Percentiles rank a stretch among this genome's conserved stretches.
Evolutionary conservation across 192 early-diverging fungal species (phyloP).

Genomic region (Backusella liffmaniae): DNA sequence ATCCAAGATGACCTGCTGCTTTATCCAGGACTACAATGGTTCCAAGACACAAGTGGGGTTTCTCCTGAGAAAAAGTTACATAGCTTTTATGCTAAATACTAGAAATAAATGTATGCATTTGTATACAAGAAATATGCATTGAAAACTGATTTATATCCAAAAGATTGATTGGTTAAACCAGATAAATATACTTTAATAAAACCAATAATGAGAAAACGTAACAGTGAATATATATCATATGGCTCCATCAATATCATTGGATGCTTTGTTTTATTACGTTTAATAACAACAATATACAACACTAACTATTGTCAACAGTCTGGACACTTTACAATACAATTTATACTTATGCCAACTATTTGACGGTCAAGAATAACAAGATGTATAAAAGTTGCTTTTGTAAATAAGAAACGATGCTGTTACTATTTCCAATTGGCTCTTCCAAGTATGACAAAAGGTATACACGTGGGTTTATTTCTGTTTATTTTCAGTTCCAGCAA

Average conservation of each 20-base stretch:
- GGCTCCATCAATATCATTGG: not conserved
- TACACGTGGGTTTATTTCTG: not conserved
- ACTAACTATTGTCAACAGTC: no score
- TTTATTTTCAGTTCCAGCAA: not conserved
- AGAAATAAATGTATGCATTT: not conserved
- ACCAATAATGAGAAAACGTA: not conserved
- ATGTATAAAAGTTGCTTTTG: not conserved
- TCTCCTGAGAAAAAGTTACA: no score
- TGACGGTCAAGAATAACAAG: no score
- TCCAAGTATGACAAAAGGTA: not conserved
- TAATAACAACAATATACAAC: no score
- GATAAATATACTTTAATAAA: not conserved
- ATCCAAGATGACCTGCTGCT: no score
- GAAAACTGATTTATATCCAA: not conserved
- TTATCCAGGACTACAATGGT: no score
- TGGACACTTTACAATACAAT: no score
- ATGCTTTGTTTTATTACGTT: not conserved
- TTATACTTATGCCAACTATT: no score
- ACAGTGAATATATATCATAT: not conserved
- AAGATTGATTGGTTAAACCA: not conserved
- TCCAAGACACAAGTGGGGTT: no score
- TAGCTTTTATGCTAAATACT: no score
- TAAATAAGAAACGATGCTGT: not conserved
- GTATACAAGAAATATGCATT: not conserved
- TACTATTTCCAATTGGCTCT: not conserved